Evolutionary conservation across 129 eudicot genomes (phyloP), one percentile per base, ranked within the genome.

Genomic region (Centaurea solstitialis): DNA sequence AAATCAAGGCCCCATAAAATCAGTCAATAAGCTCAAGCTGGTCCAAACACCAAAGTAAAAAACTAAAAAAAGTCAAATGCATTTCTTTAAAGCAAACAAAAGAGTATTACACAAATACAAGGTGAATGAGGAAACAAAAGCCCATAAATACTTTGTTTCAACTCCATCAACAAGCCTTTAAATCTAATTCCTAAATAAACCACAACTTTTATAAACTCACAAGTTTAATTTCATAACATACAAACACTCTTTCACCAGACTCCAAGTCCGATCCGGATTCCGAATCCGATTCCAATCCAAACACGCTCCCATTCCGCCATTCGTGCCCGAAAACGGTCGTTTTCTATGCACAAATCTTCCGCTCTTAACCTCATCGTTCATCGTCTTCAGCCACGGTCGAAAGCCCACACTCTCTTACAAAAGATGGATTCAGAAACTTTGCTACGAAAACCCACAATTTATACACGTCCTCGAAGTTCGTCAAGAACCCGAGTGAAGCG

Each of bases 361-460:
- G 21, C 65, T 57, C 22, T 4, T 50, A 66, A 41, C 13, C 45
- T 80, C 28, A 37, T 28, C 13, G 71, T 41, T 39, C 39, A 24
- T 47, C 73, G 30, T 68, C 89, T 81, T 91, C 91, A 68, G 74
- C 71, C 11, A 86, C 88, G 1, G 88, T 74, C 62, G 85, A 53
- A 67, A 85, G 82, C 61, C 92, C 83, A 74, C 20, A 83, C 24
- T 90, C 92, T 82, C 71, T 78, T 1, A 80, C 43, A 74, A 91
- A 91, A 74, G 81, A 38, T 3, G 96, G 92, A 80, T 91, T 41
- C 53, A 91, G 89, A 61, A 91, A 91, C 68, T 79, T 89, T 0
- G 91, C 88, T 18, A 91, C 90, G 79, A 88, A 91, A 62, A 76
- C 88, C 96, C 96, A 91, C 79, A 88, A 80, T 72, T 70, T 91